These are phyloP conservation scores for Alternaria gaisen DNA, from an alignment of 2,329 filamentous ascomycete species.

Conservation along the genomic window DNA sequence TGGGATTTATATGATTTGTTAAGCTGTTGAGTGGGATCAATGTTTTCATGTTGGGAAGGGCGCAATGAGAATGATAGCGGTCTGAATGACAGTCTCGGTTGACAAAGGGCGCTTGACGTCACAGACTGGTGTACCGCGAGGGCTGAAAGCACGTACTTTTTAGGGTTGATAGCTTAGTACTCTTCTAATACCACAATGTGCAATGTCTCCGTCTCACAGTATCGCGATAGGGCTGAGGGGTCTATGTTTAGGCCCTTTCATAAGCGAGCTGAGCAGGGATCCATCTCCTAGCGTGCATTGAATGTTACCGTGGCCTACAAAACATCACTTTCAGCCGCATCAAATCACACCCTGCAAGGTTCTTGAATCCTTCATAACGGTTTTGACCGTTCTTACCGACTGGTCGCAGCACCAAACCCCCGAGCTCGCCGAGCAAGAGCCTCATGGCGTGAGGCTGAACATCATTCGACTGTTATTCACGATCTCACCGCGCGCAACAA, in stretches of 20 bases:
- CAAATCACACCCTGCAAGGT: conserved; percentile 19
- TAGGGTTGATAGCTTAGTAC: conserved; percentile 1
- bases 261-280: conserved; percentile 22
- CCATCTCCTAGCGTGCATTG: conserved; percentile 6
- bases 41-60: not conserved
- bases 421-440: conserved; percentile 18
- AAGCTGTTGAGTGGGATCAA: conserved; percentile 27
- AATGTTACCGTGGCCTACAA: conserved; percentile 19
- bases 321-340: conserved; percentile 19
- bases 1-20: not conserved
- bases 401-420: not conserved
- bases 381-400: conserved; percentile 1
- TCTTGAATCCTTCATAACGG: conserved; percentile 4
- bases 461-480: conserved; percentile 12
- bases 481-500: conserved; percentile 6
- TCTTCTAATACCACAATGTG: conserved; percentile 2
- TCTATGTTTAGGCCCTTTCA: conserved; percentile 15
- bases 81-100: not conserved
- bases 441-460: conserved; percentile 19
- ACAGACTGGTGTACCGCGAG: not conserved
- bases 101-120: conserved; percentile 10
- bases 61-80: conserved; percentile 5
- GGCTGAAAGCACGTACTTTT: conserved; percentile 10
- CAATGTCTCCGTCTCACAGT: conserved; percentile 2
- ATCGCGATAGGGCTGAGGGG: conserved; percentile 18